Conservation (phyloP, 2,329 filamentous ascomycete genomes). For the Paecilomyces dactylethromorphus region DNA sequence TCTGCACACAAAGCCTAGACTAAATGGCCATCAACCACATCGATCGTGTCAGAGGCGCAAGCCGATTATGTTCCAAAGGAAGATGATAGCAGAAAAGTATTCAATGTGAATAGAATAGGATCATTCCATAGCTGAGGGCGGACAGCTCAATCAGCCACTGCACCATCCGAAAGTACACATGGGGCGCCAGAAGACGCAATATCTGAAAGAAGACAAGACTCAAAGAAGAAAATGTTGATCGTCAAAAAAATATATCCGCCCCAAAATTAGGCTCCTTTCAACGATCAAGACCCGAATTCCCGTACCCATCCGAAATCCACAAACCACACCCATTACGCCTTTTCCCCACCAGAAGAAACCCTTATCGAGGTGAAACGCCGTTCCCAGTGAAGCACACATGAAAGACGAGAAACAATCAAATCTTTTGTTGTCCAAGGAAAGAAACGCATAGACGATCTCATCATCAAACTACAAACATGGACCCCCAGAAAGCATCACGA, state of each 20-base stretch:
- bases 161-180: background rate
- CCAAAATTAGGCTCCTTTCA: background rate
- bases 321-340: background rate
- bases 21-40: background rate
- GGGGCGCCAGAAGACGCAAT: background rate
- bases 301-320: background rate
- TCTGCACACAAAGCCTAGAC: background rate
- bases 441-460: background rate
- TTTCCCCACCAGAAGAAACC: background rate
- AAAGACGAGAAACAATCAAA: background rate
- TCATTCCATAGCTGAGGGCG: background rate
- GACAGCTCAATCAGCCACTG: background rate
- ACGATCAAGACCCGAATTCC: background rate
- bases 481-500: background rate
- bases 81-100: background rate
- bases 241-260: background rate
- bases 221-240: background rate
- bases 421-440: background rate
- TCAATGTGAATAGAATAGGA: background rate
- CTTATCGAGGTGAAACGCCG: background rate
- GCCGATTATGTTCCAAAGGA: background rate
- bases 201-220: background rate
- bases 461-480: background rate
- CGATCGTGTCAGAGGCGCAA: background rate
- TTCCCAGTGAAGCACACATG: background rate